Base-by-base conservation (phyloP, 345 rosid species). In the Conringia planisiliqua region DNA sequence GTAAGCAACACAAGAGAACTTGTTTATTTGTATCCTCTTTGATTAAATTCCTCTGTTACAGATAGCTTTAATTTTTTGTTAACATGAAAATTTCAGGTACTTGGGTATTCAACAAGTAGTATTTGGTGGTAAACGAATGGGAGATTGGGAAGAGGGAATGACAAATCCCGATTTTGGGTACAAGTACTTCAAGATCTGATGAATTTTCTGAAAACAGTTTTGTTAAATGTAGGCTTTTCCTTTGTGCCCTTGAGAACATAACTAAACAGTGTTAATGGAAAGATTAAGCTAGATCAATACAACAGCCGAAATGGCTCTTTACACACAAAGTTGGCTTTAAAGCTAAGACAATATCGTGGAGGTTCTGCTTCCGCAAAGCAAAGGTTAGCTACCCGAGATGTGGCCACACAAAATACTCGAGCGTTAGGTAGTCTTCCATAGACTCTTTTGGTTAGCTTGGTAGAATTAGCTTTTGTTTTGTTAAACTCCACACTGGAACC, bases 131-230 rank as follows among this genome's bases (percentile, higher is more conserved):
- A 87, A 80, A 46, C 68, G 82, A 50, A 66, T 93, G 80, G 97
- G 95, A 47, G 98, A 93, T 68, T 93, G 98, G 98, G 97, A 94
- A 85, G 97, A 89, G 67, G 93, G 90, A 60, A 89, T 91, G 98
- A 89, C 88, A 24, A 79, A 78, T 75, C 81, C 95, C 0, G 90
- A 86, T 70, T 83, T 75, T 52, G 97, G 98, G 1, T 94, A 89
- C 75, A 94, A 87, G 79, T 83, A 83, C 78, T 94, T 91, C 85
- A 86, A 91, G 76, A 89, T 94, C 66, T 91, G 76, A 82, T 90
- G 76, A 81, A 66, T 32, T 59, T 29, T 65, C 30, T 71, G 52
- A 39, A 59, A 58, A 50, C 77, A 78, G 66, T 55, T 76, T 77
- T 78, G 68, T 50, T 71, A 39, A 3, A 40, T 57, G 33, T 60